phyloP scores from a whole-genome alignment of 345 rosid species.

The Eucalyptus cladocalyx region DNA sequence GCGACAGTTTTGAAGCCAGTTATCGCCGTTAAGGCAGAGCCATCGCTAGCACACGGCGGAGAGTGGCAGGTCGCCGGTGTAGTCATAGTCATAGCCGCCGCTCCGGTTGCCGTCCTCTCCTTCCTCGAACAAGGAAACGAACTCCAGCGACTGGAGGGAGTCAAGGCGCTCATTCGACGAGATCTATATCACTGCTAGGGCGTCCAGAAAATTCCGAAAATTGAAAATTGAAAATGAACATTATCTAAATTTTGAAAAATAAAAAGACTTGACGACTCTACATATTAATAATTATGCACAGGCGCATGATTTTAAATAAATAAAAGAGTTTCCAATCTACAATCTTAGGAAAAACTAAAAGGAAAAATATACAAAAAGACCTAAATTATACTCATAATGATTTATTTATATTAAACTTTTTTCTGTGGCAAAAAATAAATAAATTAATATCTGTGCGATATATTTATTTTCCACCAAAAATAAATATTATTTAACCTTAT shows the following conservation, averaged over 20 bases:
- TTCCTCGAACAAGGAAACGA: not conserved
- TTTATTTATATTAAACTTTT: too few relatives aligned
- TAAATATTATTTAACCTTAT: too few relatives aligned
- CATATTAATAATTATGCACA: too few relatives aligned
- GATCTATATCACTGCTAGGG: not conserved
- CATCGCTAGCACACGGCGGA: not conserved
- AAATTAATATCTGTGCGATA: rapidly evolving
- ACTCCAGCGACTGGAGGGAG: not conserved
- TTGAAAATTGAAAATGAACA: not conserved
- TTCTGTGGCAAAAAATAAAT: too few relatives aligned
- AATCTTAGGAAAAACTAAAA: not conserved
- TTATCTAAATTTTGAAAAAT: not conserved
- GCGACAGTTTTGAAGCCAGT: not conserved
- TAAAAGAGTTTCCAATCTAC: not conserved
- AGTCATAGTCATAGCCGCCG: not conserved
- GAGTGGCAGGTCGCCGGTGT: not conserved
- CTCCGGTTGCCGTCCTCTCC: not conserved
- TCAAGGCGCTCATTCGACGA: not conserved
- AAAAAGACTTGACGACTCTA: not conserved
- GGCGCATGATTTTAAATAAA: not conserved
- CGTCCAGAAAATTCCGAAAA: not conserved
- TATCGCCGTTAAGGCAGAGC: not conserved
- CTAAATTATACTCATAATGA: not conserved
- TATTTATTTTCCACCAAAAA: too few relatives aligned
- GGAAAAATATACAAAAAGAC: not conserved